Base-by-base conservation (phyloP, 1,284 basidiomycete species). In the Anthracocystis walkeri region DNA sequence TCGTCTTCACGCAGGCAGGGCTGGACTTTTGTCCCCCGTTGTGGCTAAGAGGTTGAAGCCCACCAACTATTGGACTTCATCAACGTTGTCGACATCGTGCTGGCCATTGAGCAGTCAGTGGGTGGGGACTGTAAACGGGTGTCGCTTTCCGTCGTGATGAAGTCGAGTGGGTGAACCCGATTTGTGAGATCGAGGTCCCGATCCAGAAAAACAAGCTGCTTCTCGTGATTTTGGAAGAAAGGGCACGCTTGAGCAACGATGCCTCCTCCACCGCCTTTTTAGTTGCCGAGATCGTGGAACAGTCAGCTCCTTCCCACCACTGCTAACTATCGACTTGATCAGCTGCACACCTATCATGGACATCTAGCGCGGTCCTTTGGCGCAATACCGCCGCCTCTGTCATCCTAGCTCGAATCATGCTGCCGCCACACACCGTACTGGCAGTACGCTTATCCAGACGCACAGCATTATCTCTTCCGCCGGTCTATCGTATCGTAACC, bases 131-230 rank as follows among this genome's bases (percentile, higher is more conserved):
- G 44, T 27, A 14, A 46, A 46, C 23, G 23, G 27, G 23, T 25
- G 58, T 54, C 40, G 60, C 35, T 62, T 21, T 53, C 52, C n/a
- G 58, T 46, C 50, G 51, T 50, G 53, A 55, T 55, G 60, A 55
- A 18, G 46, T 55, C 35, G 16, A 38, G 35, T 40, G 42, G 52
- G 46, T 18, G 31, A 40, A 38, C 52, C 52, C 59, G 59, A 62
- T 61, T 16, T 29, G 6, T 12, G 31, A 2, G 14, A 29, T 4
- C 10, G 20, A 1, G 8, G 25, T 52, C 51, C 35, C 35, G 62
- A 64, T 58, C n/a, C 35, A 21, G 44, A 48, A 44, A 38, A 40
- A 40, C 21, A 35, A 16, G 23, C 40, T 46, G 25, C 16, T 16
- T 35, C 16, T 29, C 29, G 8, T 8, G 21, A 29, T 48, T 25